phyloP scores from a whole-genome alignment of 306 rosid species.

The Rosa rugosa region DNA sequence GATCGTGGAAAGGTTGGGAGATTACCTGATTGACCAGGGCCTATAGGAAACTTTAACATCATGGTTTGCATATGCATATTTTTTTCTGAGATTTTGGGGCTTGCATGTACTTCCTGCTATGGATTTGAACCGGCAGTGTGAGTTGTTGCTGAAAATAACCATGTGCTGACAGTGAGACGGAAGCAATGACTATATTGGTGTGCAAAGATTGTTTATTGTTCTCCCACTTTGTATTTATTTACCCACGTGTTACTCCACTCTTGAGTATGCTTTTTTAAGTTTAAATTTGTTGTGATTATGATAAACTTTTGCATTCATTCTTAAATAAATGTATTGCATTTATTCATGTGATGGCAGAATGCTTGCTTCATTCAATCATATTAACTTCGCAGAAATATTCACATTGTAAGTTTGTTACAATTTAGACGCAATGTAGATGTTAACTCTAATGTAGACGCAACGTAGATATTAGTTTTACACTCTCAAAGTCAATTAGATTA shows the following conservation, averaged over 20 bases:
- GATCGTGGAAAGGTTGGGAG: slow-evolving; percentile 60
- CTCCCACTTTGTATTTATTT: slow-evolving; percentile 26
- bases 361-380: neutral
- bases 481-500: no score
- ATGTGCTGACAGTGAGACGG: neutral
- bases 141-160: slow-evolving; percentile 21
- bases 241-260: neutral
- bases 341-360: neutral
- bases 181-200: slow-evolving; percentile 15
- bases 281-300: neutral
- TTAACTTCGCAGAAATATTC: neutral
- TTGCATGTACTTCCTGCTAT: slow-evolving; percentile 27
- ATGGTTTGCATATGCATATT: slow-evolving; percentile 4
- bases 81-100: slow-evolving; percentile 18
- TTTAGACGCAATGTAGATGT: neutral
- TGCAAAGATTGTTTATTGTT: slow-evolving; percentile 17
- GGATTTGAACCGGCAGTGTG: slow-evolving; percentile 22
- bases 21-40: slow-evolving; percentile 47
- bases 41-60: slow-evolving; percentile 26
- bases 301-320: neutral
- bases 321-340: neutral
- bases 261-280: neutral
- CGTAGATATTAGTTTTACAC: neutral
- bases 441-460: no score
- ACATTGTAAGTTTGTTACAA: neutral